phyloP scores from a whole-genome alignment of 768 basidiomycete species.

The Leccinum fibrillosum region DNA sequence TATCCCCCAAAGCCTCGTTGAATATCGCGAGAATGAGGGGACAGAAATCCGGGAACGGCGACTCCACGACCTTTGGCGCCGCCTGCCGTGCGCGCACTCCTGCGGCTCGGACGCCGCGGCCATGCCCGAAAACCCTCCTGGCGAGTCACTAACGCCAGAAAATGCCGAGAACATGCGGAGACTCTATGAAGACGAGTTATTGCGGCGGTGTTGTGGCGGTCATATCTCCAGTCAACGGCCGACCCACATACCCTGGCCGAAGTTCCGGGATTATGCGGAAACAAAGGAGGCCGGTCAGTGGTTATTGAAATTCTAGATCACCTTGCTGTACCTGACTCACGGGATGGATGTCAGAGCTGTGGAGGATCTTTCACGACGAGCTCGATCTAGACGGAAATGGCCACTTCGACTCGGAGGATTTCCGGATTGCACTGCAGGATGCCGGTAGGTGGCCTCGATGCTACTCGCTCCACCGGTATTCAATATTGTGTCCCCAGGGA shows the following conservation, averaged over 20 bases:
- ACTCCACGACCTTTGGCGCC: conserved; percentile 61
- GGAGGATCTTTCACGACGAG: conserved; percentile 88
- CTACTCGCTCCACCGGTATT: conserved; percentile 17
- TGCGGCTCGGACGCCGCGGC: conserved; percentile 25
- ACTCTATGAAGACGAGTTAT: conserved; percentile 77
- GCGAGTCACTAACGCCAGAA: conserved; percentile 41
- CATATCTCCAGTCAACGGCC: conserved; percentile 38
- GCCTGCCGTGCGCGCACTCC: conserved; percentile 39
- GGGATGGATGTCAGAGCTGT: conserved; percentile 57
- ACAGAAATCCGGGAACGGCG: conserved; percentile 56
- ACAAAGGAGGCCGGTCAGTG: conserved; percentile 77
- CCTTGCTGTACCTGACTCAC: conserved; percentile 16
- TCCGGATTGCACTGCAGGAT: conserved; percentile 59
- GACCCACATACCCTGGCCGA: conserved; percentile 61
- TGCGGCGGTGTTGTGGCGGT: conserved; percentile 46
- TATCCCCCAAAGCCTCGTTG: conserved; percentile 50
- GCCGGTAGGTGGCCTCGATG: conserved; percentile 52
- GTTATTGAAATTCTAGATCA: conserved; percentile 9
- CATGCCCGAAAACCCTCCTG: conserved; percentile 10
- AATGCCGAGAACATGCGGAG: conserved; percentile 60
- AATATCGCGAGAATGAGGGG: conserved; percentile 66
- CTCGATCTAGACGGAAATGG: conserved; percentile 90
- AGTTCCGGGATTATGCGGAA: conserved; percentile 73
- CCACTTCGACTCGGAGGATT: conserved; percentile 64
- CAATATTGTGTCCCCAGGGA: conserved; percentile 46